Percentiles rank a stretch among this genome's conserved stretches.
These are phyloP conservation scores for Podaxis sp. DNA, from an alignment of 768 basidiomycete species.

Conservation along the genomic window DNA sequence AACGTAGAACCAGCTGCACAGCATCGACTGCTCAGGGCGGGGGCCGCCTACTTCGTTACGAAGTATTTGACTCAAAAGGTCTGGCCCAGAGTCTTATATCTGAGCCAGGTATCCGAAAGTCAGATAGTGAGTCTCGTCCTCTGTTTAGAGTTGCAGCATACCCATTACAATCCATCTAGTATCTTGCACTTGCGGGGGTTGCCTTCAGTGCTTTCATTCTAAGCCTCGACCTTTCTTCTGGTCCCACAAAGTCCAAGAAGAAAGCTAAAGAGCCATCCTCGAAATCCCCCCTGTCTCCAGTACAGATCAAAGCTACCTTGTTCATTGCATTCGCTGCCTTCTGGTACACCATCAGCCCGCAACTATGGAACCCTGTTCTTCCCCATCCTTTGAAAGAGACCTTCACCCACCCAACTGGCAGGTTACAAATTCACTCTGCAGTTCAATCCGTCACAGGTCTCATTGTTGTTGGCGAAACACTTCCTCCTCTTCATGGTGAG, in stretches of 20 bases:
- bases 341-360: conserved; percentile 36
- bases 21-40: conserved; percentile 25
- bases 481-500: conserved; percentile 36
- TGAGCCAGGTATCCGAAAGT: conserved; percentile 35
- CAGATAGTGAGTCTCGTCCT: conserved; percentile 33
- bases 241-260: conserved; percentile 18
- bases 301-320: conserved; percentile 25
- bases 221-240: conserved; percentile 6
- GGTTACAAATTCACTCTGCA: conserved; percentile 67
- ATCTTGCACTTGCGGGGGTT: conserved; percentile 34
- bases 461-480: conserved; percentile 77
- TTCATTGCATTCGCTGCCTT: conserved; percentile 32
- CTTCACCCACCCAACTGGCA: conserved; percentile 51
- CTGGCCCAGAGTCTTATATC: conserved; percentile 27
- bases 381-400: conserved; percentile 50
- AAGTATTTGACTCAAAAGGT: conserved; percentile 27
- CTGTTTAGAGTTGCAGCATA: neutral
- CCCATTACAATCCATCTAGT: conserved; percentile 29
- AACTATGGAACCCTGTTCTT: conserved; percentile 55
- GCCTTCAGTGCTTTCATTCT: conserved; percentile 13
- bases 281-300: conserved; percentile 15
- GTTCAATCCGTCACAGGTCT: conserved; percentile 75
- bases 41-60: conserved; percentile 26
- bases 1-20: neutral
- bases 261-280: conserved; percentile 19